These are phyloP conservation scores for Pichia thaimueangensis DNA, from an alignment of 805 yeast species.

Conservation along the genomic window DNA sequence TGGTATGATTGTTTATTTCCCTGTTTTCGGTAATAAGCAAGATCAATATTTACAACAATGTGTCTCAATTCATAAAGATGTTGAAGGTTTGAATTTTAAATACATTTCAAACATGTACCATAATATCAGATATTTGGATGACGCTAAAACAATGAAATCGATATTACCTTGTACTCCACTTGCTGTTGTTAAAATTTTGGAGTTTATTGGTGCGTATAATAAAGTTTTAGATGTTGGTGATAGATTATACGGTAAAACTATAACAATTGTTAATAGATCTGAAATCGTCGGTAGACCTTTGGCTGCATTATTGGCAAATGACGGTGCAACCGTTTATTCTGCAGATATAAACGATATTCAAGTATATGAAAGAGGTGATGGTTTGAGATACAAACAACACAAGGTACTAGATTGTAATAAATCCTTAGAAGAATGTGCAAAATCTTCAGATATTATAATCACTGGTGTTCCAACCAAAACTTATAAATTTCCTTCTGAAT, in stretches of 20 bases:
- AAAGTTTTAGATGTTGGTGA: constrained; percentile 78
- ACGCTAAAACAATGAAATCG: constrained; percentile 59
- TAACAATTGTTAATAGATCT: constrained; percentile 85
- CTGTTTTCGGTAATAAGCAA: constrained; percentile 91
- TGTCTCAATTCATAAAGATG: constrained; percentile 87
- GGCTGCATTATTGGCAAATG: constrained; percentile 93
- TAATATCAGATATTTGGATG: constrained; percentile 78
- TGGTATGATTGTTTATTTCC: constrained; percentile 96
- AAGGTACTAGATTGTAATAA: constrained; percentile 56
- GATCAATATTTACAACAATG: constrained; percentile 95
- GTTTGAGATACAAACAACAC: constrained; percentile 73
- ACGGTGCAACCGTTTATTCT: constrained; percentile 94
- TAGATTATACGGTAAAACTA: constrained; percentile 86
- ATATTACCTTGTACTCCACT: constrained; percentile 95
- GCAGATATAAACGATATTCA: constrained; percentile 85
- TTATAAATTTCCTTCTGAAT: constrained; percentile 82
- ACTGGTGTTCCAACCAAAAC: constrained; percentile 88
- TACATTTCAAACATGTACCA: constrained; percentile 94
- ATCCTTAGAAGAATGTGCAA: constrained; percentile 59
- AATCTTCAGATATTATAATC: constrained; percentile 80
- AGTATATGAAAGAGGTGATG: constrained; percentile 90
- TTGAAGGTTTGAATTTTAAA: constrained; percentile 87
- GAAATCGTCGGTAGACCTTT: constrained; percentile 97
- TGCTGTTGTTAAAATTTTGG: constrained; percentile 89
- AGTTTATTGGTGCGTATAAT: constrained; percentile 84